phyloP scores from a whole-genome alignment of 2,329 filamentous ascomycete genomes.

The Ceratocystis albifundus region DNA sequence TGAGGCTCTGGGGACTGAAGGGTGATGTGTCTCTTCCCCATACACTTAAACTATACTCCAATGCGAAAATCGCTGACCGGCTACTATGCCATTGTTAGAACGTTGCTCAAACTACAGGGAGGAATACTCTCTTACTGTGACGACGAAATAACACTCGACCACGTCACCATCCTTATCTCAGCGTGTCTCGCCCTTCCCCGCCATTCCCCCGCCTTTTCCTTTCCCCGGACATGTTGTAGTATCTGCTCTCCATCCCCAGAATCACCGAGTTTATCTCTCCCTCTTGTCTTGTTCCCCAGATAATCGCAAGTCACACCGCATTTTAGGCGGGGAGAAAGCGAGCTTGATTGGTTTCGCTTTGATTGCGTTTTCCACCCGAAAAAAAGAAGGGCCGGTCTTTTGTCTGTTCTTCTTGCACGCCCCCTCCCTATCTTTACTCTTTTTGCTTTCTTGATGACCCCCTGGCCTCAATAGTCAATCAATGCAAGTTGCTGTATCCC shows the following conservation, averaged over 20 bases:
- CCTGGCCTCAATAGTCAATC: neutral
- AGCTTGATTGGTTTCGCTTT: neutral
- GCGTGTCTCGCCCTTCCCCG: neutral
- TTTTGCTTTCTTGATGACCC: neutral
- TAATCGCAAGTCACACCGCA: neutral
- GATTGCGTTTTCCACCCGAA: neutral
- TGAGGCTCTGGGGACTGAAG: neutral
- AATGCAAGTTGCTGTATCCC: neutral
- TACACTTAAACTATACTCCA: neutral
- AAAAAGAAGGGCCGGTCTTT: slow-evolving; percentile 8
- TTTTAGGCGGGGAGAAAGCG: neutral
- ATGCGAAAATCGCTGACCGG: neutral
- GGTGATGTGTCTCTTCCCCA: neutral
- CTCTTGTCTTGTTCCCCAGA: slow-evolving; percentile 1
- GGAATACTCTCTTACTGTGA: neutral
- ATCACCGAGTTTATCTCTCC: neutral
- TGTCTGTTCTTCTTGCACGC: neutral
- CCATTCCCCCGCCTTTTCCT: neutral
- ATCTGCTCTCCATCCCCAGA: neutral
- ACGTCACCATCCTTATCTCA: neutral
- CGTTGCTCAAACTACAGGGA: neutral
- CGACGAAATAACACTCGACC: neutral
- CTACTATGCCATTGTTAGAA: neutral
- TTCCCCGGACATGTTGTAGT: neutral
- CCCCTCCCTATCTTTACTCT: neutral